Base-by-base conservation (phyloP, 805 yeast genomes). In the Saccharomycopsis fermentans region DNA sequence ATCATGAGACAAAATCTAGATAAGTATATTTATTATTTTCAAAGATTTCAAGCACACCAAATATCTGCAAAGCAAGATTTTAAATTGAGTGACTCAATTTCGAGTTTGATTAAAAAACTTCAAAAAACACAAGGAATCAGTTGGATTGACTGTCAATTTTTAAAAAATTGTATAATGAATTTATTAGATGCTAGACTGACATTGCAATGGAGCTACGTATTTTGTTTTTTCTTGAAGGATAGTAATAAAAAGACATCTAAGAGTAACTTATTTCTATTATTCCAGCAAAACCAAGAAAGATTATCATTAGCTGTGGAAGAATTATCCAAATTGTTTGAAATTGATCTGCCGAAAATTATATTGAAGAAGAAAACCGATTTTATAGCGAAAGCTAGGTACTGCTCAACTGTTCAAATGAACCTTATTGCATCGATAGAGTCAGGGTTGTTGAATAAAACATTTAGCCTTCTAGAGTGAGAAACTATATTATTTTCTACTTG, bases 171-270 rank as follows among this genome's bases (percentile, higher is more conserved):
- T 43, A 83, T 87, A 47, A 77, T 78, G 53, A 78, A 80, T 1
- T 71, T 92, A 58, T 74, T 83, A 34, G 78, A 77, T 59, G 87
- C 96, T 6, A 76, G 98, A 59, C 81, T 82, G 50, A 81, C 89
- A 1, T 74, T 94, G 56, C 87, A 90, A 73, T 94, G 98, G 97
- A 82, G 97, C 0, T 91, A 88, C 71, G 90, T 89, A 1, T 80
- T 90, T 64, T 83, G 89, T 12, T 92, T 73, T 66, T 88, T 83
- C 68, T 73, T 90, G 36, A 77, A 75, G 43, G 50, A 59, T 12
- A 54, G 58, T 16, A 43, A 24, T 24, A 43, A 32, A 14, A 32
- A 43, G 12, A 43, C 21, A 12, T 69, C 73, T 34, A 71, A 73
- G 5, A 77, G 79, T 55, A 77, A 82, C 59, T 78, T 78, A 58